Evolutionary conservation across 2,329 filamentous ascomycete genomes (phyloP).

Genomic region (Fusarium pseudoanthophilum): DNA sequence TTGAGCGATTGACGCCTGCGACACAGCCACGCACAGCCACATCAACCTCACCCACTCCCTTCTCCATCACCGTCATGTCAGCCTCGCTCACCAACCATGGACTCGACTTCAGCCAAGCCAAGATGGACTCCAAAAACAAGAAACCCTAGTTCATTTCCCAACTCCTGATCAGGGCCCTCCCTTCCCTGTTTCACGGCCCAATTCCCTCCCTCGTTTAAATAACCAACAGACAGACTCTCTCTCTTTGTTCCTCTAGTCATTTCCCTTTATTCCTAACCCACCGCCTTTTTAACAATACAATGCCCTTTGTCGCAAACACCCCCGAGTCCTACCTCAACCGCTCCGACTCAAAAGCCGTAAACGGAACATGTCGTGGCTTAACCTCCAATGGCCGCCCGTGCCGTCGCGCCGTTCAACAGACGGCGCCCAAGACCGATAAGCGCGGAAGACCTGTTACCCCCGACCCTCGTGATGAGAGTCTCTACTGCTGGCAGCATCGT

Average conservation of each 20-base stretch:
- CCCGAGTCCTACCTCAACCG: slow-evolving; percentile 84
- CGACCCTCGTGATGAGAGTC: slow-evolving; percentile 66
- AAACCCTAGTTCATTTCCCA: background rate
- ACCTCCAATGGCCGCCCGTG: slow-evolving; percentile 86
- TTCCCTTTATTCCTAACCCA: background rate
- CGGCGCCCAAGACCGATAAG: slow-evolving; percentile 27
- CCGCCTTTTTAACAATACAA: slow-evolving; percentile 31
- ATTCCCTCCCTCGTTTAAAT: background rate
- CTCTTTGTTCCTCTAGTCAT: background rate
- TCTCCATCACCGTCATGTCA: slow-evolving; percentile 19
- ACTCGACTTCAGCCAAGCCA: slow-evolving; percentile 28
- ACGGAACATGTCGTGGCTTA: slow-evolving; percentile 87
- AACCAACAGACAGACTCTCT: background rate
- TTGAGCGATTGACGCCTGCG: background rate
- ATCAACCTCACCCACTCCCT: slow-evolving; percentile 36
- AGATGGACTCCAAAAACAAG: slow-evolving; percentile 25
- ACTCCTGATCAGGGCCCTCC: slow-evolving; percentile 10
- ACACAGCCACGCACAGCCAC: slow-evolving; percentile 36
- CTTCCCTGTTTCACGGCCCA: slow-evolving; percentile 21
- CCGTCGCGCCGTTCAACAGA: slow-evolving; percentile 71
- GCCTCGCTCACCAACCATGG: slow-evolving; percentile 22
- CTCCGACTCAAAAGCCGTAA: slow-evolving; percentile 85
- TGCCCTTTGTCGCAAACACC: slow-evolving; percentile 65
- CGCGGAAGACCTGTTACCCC: slow-evolving; percentile 46
- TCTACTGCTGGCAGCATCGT: slow-evolving; percentile 96